These are phyloP conservation scores for Arthrobotrys entomopaga DNA, from an alignment of 2,329 filamentous ascomycete genomes.

Conservation along the genomic window DNA sequence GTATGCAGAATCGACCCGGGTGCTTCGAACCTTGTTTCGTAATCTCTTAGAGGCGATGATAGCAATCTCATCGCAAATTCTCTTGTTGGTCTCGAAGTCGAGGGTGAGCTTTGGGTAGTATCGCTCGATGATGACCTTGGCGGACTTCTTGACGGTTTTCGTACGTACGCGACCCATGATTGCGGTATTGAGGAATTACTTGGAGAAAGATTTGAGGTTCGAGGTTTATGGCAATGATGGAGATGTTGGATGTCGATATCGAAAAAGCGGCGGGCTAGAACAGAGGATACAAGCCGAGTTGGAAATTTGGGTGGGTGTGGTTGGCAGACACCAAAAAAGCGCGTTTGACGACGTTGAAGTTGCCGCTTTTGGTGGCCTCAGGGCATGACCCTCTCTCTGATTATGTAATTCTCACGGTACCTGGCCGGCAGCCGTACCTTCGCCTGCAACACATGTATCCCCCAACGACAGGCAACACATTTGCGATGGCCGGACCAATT, in stretches of 20 bases:
- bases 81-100: constrained; percentile 99
- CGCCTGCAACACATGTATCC: background rate
- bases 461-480: constrained; percentile 52
- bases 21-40: constrained; percentile 85
- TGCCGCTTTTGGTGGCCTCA: constrained; percentile 31
- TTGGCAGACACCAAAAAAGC: constrained; percentile 30
- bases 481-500: background rate
- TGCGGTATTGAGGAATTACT: constrained; percentile 42
- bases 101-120: constrained; percentile 98
- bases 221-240: constrained; percentile 21
- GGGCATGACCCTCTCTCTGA: constrained; percentile 46
- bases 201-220: constrained; percentile 20
- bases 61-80: constrained; percentile 99
- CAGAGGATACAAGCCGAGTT: constrained; percentile 29
- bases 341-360: constrained; percentile 44
- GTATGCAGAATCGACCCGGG: constrained; percentile 5
- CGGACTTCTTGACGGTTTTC: constrained; percentile 82
- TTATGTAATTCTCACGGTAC: constrained; percentile 17
- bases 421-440: no score
- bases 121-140: constrained; percentile 99
- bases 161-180: constrained; percentile 68
- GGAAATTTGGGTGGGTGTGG: constrained; percentile 13
- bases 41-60: constrained; percentile 99
- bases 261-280: constrained; percentile 21
- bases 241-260: constrained; percentile 16